phyloP scores from a whole-genome alignment of 495 filamentous ascomycete genomes.

The Thermothielavioides terrestris region DNA sequence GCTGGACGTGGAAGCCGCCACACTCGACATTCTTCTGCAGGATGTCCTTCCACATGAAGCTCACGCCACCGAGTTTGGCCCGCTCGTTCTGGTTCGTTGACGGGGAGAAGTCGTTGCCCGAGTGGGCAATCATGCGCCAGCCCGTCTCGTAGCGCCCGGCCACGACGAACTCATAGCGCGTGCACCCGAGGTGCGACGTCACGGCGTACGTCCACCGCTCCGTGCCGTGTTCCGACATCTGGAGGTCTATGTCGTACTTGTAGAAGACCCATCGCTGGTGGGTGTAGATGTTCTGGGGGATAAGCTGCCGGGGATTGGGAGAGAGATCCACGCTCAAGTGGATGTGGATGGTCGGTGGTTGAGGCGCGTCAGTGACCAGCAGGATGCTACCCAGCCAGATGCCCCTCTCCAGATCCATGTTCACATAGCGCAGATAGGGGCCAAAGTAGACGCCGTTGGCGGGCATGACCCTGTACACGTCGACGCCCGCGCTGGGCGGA shows the following conservation, averaged over 20 bases:
- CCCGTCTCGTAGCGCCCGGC: constrained; percentile 81
- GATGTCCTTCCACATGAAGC: constrained; percentile 98
- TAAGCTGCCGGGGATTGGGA: constrained; percentile 85
- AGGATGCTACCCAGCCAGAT: constrained; percentile 70
- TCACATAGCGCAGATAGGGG: constrained; percentile 88
- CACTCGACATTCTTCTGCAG: constrained; percentile 95
- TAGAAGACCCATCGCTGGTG: constrained; percentile 95
- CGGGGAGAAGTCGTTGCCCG: constrained; percentile 88
- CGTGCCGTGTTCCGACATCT: constrained; percentile 72
- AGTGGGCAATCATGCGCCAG: constrained; percentile 96
- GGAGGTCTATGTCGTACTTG: constrained; percentile 85
- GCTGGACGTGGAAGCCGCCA: constrained; percentile 87
- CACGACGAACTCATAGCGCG: constrained; percentile 95
- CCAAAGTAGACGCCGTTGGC: constrained; percentile 99
- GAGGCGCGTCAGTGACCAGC: constrained; percentile 82
- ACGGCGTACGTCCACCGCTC: constrained; percentile 98
- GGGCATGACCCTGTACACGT: constrained; percentile 84
- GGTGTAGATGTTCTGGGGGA: constrained; percentile 70
- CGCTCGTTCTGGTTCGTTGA: constrained; percentile 80
- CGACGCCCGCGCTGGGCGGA: constrained; percentile 77
- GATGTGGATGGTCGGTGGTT: constrained; percentile 93
- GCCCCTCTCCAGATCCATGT: constrained; percentile 91
- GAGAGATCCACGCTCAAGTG: constrained; percentile 86
- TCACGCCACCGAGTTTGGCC: constrained; percentile 72
- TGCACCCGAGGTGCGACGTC: constrained; percentile 92